Evolutionary conservation across 208 protist genomes (phyloP), one percentile per base, ranked within the genome.

Genomic region (Leishmania martiniquensis): DNA sequence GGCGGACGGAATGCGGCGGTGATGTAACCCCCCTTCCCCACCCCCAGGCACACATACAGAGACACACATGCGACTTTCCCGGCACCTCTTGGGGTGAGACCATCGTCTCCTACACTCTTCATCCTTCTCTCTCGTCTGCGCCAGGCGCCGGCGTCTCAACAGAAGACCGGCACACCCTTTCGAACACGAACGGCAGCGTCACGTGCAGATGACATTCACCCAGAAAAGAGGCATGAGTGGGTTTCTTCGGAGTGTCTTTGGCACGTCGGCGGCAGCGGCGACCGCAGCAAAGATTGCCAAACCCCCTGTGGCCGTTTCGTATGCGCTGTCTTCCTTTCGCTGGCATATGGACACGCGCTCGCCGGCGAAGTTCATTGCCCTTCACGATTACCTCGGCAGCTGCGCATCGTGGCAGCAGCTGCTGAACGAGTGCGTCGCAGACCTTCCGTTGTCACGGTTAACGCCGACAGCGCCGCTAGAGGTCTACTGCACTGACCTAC

Each of bases 341-440:
- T 97, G 90, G 91, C 94, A 97, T 78, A 70, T 92, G 45, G 94
- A 97, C 81, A 91, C 83, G 9, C 84, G 92, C 2, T 74, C 87
- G 13, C 86, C 91, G 4, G 85, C 72, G 42, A 94, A 93, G 77
- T 80, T 79, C 0, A 92, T 97, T 54, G 85, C 89, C 15, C 52
- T 97, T 2, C 94, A 96, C 77, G 94, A 97, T 81, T 93, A 88
- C 55, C 84, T 95, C 9, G 81, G 88, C 72, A 91, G 82, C 59
- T 87, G 85, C 5, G 78, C 67, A 42, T 69, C 82, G 49, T 93
- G 88, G 90, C 86, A 95, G 77, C 85, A 94, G 76, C 32, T 87
- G 20, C 71, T 97, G 55, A 77, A 95, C 66, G 78, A 86, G 39
- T 52, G 73, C 20, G 39, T 93, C 20, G 81, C 84, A 0, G 86